Conservation (phyloP, 78 protist species). For the Bodo saltans region DNA sequence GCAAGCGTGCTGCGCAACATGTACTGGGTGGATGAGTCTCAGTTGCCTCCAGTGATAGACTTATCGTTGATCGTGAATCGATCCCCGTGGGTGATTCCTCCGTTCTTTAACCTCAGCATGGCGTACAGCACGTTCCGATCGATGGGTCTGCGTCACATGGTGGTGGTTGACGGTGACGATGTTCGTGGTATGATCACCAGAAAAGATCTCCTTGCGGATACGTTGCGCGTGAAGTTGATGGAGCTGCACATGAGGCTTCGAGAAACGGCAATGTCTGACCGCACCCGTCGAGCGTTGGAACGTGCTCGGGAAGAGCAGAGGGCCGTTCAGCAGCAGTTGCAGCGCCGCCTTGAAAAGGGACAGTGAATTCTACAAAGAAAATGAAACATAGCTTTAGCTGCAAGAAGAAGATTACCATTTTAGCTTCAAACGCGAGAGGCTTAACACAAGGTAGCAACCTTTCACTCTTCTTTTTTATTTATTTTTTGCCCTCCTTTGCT, state of each 20-base stretch:
- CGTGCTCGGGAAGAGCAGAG: not conserved
- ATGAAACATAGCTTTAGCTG: not conserved
- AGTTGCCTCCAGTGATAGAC: not conserved
- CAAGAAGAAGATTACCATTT: too few relatives aligned
- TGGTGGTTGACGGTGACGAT: not conserved
- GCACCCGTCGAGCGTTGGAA: not conserved
- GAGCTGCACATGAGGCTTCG: not conserved
- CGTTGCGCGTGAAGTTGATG: not conserved
- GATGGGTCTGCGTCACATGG: conserved; percentile 38
- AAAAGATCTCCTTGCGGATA: conserved; percentile 28
- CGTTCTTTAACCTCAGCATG: not conserved
- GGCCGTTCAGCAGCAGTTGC: not conserved
- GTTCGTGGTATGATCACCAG: conserved; percentile 44
- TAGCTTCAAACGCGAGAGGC: too few relatives aligned
- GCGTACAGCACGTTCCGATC: conserved; percentile 3
- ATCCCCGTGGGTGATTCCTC: not conserved
- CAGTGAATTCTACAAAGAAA: not conserved
- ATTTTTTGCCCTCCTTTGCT: too few relatives aligned
- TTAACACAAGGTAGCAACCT: too few relatives aligned
- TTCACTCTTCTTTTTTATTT: too few relatives aligned
- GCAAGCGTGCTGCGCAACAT: not conserved
- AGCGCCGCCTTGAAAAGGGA: not conserved
- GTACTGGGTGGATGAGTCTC: not conserved
- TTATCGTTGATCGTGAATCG: not conserved
- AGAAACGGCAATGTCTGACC: not conserved